Evolutionary conservation across 1,139 yeast species (phyloP).

Genomic region (Yamadazyma diospyri): DNA sequence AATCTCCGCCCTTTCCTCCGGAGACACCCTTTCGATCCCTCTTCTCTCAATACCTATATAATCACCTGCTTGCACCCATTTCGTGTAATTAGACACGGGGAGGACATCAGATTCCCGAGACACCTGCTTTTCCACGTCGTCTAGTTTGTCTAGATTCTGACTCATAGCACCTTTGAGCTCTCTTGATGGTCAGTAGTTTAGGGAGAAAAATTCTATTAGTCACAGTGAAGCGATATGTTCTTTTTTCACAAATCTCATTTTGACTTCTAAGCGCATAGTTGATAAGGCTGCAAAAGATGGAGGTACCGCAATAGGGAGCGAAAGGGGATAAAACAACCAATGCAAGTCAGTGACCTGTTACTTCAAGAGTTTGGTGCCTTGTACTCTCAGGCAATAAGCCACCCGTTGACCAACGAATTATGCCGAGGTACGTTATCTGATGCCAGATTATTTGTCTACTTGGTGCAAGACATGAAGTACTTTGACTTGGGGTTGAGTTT

Average conservation of each 20-base stretch:
- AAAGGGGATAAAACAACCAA: no score
- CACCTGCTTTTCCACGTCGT: no score
- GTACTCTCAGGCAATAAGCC: slow-evolving; percentile 31
- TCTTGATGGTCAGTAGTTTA: not conserved
- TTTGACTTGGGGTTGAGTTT: slow-evolving; percentile 42
- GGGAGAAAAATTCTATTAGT: not conserved
- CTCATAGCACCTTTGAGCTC: not conserved
- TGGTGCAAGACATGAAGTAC: slow-evolving; percentile 48
- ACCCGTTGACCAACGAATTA: slow-evolving; percentile 42
- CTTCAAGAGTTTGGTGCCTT: slow-evolving; percentile 20
- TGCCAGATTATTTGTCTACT: slow-evolving; percentile 37
- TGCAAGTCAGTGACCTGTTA: slow-evolving; percentile 15
- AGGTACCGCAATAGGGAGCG: no score
- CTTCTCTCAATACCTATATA: slow-evolving; percentile 65
- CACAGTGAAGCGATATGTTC: not conserved
- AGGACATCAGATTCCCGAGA: not conserved
- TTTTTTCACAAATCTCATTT: slow-evolving; percentile 4
- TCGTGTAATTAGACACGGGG: slow-evolving; percentile 1
- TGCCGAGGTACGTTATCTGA: slow-evolving; percentile 46
- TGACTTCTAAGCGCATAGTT: slow-evolving; percentile 10
- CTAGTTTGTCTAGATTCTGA: not conserved
- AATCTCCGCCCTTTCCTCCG: slow-evolving; percentile 54
- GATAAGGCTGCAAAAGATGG: slow-evolving; percentile 6
- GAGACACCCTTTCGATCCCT: slow-evolving; percentile 76
- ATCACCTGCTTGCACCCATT: slow-evolving; percentile 25